Base-by-base conservation (phyloP, 2,329 filamentous ascomycete species). In the Pleoardoris graminearum region DNA sequence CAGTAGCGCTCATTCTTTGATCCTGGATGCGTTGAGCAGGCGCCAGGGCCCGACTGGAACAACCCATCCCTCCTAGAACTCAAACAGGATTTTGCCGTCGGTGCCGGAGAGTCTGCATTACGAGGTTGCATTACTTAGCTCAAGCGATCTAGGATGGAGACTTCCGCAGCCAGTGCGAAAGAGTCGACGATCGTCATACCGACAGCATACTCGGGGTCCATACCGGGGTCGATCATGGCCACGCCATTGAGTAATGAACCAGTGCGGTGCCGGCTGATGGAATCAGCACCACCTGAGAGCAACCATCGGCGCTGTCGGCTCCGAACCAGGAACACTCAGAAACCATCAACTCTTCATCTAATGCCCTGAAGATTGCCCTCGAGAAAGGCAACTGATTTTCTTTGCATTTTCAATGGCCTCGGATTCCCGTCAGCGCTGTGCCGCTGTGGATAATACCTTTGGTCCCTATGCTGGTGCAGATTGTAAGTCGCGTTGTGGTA, bases 381-480 rank as follows among this genome's bases (percentile, higher is more conserved):
- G 50, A 48, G 54, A 58, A 51, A 56, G 52, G 55, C 45, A 58
- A 58, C 54, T 59, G 59, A 58, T 61, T 58, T 60, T 54, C 46
- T 57, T 38, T 49, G 51, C 35, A 30, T 33, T 46, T 37, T 35
- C 59, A 50, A 69, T 68, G 66, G 58, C 62, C 48, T 60, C 63
- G 4, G 56, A 44, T 41, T 50, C 59, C 46, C 38, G 35, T 51
- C 37, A 47, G 22, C 30, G 53, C 25, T 68, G 66, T 58, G 53
- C 56, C 16, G 53, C 53, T 23, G 54, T 69, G 25, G 69, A 72
- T 59, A 55, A 68, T 44, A 68, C 60, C 12, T 67, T 72, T 35
- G 69, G 69, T 37, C 69, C 69, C 5, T 69, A 61, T 30, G 68
- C 66, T 46, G 68, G 66, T 19, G 45, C 47, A 22, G 4, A 55